Evolutionary conservation across 768 basidiomycete genomes (phyloP).

Genomic region (Lactarius pseudohatsudake): DNA sequence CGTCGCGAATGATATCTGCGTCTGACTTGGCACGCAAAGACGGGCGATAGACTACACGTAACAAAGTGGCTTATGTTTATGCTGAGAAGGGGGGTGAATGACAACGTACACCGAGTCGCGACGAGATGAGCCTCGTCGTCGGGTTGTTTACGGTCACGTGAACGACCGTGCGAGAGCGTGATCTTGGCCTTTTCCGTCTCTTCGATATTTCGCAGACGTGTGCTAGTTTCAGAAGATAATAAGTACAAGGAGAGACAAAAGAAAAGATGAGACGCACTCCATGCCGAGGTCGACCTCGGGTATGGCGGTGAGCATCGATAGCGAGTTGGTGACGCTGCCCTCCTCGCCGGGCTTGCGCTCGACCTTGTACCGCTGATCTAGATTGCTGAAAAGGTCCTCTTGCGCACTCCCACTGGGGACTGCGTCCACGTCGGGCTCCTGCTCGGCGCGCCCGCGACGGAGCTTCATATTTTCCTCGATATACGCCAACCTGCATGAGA

Average conservation of each 20-base stretch:
- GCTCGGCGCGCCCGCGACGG: slow-evolving; percentile 55
- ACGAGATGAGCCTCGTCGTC: slow-evolving; percentile 82
- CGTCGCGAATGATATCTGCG: slow-evolving; percentile 82
- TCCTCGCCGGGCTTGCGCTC: slow-evolving; percentile 63
- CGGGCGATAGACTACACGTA: slow-evolving; percentile 72
- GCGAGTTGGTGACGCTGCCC: slow-evolving; percentile 88
- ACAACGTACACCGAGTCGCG: slow-evolving; percentile 76
- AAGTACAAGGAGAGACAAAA: too few species aligned
- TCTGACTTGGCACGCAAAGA: slow-evolving; percentile 83
- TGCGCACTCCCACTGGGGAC: slow-evolving; percentile 45
- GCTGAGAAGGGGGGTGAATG: slow-evolving; percentile 9
- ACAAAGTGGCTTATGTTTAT: neutral
- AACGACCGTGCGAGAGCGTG: slow-evolving; percentile 70
- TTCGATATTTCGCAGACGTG: slow-evolving; percentile 92
- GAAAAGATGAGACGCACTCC: slow-evolving; percentile 64
- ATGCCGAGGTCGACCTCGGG: slow-evolving; percentile 98
- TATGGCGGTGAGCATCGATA: slow-evolving; percentile 96
- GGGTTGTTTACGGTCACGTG: slow-evolving; percentile 49
- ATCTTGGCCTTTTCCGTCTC: slow-evolving; percentile 97
- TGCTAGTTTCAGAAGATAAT: slow-evolving; percentile 44
- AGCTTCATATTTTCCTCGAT: slow-evolving; percentile 92
- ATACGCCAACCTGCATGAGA: slow-evolving; percentile 81
- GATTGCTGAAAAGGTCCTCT: slow-evolving; percentile 79
- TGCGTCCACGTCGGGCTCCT: slow-evolving; percentile 27
- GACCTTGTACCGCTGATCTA: slow-evolving; percentile 61